These are phyloP conservation scores for Cladosporium oxysporum DNA, from an alignment of 2,329 filamentous ascomycete genomes.

Conservation along the genomic window DNA sequence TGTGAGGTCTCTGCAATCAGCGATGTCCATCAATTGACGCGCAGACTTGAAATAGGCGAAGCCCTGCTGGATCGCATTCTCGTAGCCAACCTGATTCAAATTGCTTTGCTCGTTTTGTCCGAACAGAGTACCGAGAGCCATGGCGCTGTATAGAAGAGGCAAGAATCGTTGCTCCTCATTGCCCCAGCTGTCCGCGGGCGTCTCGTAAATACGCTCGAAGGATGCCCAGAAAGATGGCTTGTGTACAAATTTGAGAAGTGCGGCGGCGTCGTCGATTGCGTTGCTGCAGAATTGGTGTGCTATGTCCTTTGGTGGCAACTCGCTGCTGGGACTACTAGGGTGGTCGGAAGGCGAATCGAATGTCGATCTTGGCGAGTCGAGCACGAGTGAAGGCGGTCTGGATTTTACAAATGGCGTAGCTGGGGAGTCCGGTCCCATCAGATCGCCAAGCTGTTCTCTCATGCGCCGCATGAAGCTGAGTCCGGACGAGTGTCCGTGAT, in stretches of 20 bases:
- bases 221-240: constrained; percentile 76
- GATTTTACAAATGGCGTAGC: constrained; percentile 59
- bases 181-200: constrained; percentile 51
- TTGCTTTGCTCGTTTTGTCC: constrained; percentile 42
- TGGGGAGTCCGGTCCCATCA: constrained; percentile 66
- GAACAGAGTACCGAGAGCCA: constrained; percentile 52
- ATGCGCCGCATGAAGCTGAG: constrained; percentile 84
- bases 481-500: constrained; percentile 90
- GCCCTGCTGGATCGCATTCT: constrained; percentile 51
- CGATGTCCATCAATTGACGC: constrained; percentile 53
- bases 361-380: constrained; percentile 65
- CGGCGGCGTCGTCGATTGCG: constrained; percentile 63
- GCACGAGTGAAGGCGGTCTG: constrained; percentile 56
- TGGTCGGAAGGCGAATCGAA: constrained; percentile 58
- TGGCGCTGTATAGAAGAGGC: constrained; percentile 50
- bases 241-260: constrained; percentile 73
- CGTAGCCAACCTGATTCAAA: constrained; percentile 45
- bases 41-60: constrained; percentile 53
- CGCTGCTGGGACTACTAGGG: constrained; percentile 48
- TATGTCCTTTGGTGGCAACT: constrained; percentile 67
- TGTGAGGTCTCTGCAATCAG: constrained; percentile 53
- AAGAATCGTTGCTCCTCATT: constrained; percentile 51
- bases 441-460: constrained; percentile 80
- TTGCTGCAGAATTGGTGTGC: constrained; percentile 60
- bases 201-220: constrained; percentile 76